phyloP scores from a whole-genome alignment of 257 asterid species.

The Coffea eugenioides region DNA sequence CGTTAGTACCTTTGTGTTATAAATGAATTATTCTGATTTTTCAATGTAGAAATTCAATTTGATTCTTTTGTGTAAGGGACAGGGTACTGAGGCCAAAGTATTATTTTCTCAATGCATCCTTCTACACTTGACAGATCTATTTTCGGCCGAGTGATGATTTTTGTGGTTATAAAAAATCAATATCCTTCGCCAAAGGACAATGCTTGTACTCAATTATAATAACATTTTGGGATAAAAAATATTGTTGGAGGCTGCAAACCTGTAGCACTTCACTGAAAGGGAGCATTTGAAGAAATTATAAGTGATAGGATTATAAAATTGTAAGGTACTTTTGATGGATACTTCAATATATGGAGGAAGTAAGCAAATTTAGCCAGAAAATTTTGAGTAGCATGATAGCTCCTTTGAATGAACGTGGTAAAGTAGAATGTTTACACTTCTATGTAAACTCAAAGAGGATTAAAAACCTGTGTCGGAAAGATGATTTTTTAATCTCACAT shows the following conservation, averaged over 20 bases:
- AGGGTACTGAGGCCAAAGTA: too few relatives aligned
- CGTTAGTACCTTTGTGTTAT: too few relatives aligned
- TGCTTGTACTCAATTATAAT: neutral
- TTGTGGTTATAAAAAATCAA: too few relatives aligned
- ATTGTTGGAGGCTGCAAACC: neutral
- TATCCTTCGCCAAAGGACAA: neutral
- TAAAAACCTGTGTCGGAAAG: neutral
- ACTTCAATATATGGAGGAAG: neutral
- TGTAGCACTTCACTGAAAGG: neutral
- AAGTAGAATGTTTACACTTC: too few relatives aligned
- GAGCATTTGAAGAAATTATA: neutral
- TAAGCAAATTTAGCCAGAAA: neutral
- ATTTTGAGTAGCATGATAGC: neutral
- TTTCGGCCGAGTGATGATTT: too few relatives aligned
- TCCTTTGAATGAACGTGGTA: too few relatives aligned
- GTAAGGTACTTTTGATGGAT: neutral
- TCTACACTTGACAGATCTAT: too few relatives aligned
- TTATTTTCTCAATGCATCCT: too few relatives aligned
- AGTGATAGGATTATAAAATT: neutral
- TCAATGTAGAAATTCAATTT: too few relatives aligned
- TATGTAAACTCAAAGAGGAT: neutral
- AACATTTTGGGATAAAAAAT: neutral
- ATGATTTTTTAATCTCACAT: neutral
- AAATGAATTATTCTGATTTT: too few relatives aligned
- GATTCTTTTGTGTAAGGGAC: too few relatives aligned